These are phyloP conservation scores for Corinectria fuckeliana DNA, from an alignment of 2,329 filamentous ascomycete genomes.

Conservation along the genomic window DNA sequence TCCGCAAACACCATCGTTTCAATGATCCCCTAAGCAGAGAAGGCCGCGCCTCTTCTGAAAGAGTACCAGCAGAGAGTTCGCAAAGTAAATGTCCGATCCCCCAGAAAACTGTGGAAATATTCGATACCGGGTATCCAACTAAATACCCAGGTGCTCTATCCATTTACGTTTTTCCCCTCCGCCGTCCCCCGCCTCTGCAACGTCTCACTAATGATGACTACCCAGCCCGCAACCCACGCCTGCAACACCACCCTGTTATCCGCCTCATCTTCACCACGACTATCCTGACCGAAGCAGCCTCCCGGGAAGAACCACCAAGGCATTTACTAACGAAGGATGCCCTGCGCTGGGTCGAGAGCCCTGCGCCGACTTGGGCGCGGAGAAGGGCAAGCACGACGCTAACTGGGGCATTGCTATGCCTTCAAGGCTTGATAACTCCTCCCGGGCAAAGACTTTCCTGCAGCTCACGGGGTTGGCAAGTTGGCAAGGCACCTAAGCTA, in stretches of 20 bases:
- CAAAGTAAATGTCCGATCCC: constrained; percentile 60
- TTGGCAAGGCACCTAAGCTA: constrained; percentile 75
- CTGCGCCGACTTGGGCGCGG: constrained; percentile 57
- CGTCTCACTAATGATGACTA: constrained; percentile 74
- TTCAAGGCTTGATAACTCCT: constrained; percentile 53
- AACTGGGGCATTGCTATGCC: constrained; percentile 69
- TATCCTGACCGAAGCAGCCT: constrained; percentile 73
- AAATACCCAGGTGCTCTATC: constrained; percentile 65
- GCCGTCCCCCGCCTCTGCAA: constrained; percentile 63
- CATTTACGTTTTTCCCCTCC: constrained; percentile 70
- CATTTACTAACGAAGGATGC: neutral
- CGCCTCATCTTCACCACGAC: constrained; percentile 65
- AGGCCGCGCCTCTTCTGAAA: constrained; percentile 59
- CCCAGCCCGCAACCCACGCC: constrained; percentile 72
- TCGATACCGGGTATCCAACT: neutral
- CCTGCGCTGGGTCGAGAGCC: constrained; percentile 56
- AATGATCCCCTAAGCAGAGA: constrained; percentile 73
- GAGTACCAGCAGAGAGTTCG: constrained; percentile 60
- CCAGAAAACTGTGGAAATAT: neutral
- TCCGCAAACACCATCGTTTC: constrained; percentile 70
- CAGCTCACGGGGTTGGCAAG: constrained; percentile 63
- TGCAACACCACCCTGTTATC: constrained; percentile 48
- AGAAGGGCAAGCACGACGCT: constrained; percentile 56
- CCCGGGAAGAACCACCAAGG: too few species aligned
- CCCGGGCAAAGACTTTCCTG: constrained; percentile 49